Evolutionary conservation across 768 basidiomycete genomes (phyloP).

Genomic region (Dictyophora rubrovolvata): DNA sequence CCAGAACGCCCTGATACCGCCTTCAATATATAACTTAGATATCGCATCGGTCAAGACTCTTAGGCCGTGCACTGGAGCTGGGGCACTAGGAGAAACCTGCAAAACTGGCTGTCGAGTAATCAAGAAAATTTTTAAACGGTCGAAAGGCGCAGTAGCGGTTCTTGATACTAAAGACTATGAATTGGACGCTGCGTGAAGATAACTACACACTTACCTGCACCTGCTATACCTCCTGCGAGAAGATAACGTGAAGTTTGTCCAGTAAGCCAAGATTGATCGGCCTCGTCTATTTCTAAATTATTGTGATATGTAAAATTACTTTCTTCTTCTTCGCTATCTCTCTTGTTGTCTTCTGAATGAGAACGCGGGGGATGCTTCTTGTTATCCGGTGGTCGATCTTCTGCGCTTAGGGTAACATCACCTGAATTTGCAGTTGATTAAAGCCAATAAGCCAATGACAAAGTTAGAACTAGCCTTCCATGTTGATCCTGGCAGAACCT

Average conservation of each 20-base stretch:
- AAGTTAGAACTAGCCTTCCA: slow-evolving; percentile 62
- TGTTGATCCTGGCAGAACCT: slow-evolving; percentile 71
- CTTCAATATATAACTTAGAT: slow-evolving; percentile 76
- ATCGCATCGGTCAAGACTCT: slow-evolving; percentile 65
- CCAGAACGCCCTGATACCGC: slow-evolving; percentile 89
- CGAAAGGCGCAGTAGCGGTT: slow-evolving; percentile 95
- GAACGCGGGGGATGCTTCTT: slow-evolving; percentile 12
- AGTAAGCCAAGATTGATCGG: slow-evolving; percentile 51
- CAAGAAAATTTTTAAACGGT: slow-evolving; percentile 91
- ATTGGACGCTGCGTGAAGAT: background rate
- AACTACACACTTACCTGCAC: slow-evolving; percentile 55
- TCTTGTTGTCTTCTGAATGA: slow-evolving; percentile 25
- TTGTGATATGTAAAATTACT: background rate
- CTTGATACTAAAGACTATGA: slow-evolving; percentile 60
- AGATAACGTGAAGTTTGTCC: slow-evolving; percentile 78
- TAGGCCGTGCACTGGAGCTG: slow-evolving; percentile 35
- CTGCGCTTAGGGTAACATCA: slow-evolving; percentile 68
- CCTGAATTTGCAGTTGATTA: slow-evolving; percentile 32
- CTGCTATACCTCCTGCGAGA: slow-evolving; percentile 88
- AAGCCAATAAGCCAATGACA: background rate
- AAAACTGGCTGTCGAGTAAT: slow-evolving; percentile 81
- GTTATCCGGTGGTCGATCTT: slow-evolving; percentile 45
- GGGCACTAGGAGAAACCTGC: slow-evolving; percentile 37
- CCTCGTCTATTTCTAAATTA: slow-evolving; percentile 42
- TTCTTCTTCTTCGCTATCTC: slow-evolving; percentile 34